These are phyloP conservation scores for Biscogniauxia sp. DNA, from an alignment of 2,329 filamentous ascomycete genomes.

Conservation along the genomic window DNA sequence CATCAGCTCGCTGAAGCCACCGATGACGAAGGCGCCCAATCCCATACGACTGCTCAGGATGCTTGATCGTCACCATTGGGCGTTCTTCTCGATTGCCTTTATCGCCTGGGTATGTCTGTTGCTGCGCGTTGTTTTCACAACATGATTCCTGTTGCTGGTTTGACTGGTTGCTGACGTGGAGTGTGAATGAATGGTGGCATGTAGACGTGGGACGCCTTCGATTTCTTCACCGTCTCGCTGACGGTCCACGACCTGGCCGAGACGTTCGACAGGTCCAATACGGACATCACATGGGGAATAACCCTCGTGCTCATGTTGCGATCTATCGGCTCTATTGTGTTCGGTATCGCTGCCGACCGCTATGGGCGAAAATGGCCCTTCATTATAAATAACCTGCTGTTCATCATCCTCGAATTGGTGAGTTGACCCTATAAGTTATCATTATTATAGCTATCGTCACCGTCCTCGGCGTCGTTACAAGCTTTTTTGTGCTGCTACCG, in stretches of 20 bases:
- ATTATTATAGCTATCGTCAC: not conserved
- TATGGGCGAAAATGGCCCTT: constrained; percentile 70
- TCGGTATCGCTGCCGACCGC: constrained; percentile 54
- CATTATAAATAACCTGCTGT: constrained; percentile 70
- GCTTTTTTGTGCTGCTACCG: not conserved
- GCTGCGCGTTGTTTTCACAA: too few relatives aligned
- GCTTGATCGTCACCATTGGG: constrained; percentile 51
- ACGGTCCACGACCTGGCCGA: constrained; percentile 53
- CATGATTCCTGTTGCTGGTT: too few relatives aligned
- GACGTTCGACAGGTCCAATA: constrained; percentile 51
- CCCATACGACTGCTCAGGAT: constrained; percentile 48
- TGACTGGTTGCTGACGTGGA: constrained; percentile 7
- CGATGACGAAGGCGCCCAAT: constrained; percentile 53
- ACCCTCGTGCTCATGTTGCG: constrained; percentile 62
- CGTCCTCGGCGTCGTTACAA: constrained; percentile 3
- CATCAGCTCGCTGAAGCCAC: constrained; percentile 55
- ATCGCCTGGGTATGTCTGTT: constrained; percentile 49
- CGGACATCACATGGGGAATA: constrained; percentile 64
- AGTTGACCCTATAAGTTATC: constrained; percentile 21
- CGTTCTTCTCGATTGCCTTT: constrained; percentile 55
- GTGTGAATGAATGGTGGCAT: not conserved
- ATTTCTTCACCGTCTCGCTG: constrained; percentile 65
- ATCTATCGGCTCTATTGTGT: constrained; percentile 52
- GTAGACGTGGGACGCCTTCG: constrained; percentile 62
- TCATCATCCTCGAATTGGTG: constrained; percentile 70